These are phyloP conservation scores for Tolypocladium ophioglossoides DNA, from an alignment of 2,329 filamentous ascomycete genomes.

Conservation along the genomic window DNA sequence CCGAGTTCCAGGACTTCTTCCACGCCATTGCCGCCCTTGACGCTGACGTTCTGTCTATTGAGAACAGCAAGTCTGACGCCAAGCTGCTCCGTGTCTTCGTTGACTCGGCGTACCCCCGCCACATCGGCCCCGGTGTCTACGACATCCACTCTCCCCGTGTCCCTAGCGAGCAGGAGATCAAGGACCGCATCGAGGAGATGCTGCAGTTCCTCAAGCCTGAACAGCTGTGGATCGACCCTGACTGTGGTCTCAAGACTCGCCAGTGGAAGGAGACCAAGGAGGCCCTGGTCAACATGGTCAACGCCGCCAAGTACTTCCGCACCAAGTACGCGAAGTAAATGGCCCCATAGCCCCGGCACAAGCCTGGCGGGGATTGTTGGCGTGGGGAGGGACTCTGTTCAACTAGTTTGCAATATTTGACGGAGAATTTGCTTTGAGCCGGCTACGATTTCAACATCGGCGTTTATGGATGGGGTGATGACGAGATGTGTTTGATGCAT, in stretches of 20 bases:
- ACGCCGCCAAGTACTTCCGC: conserved; percentile 94
- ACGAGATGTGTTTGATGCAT: conserved; percentile 22
- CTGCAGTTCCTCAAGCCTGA: conserved; percentile 92
- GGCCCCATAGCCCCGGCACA: neutral
- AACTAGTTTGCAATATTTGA: conserved; percentile 18
- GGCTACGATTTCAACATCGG: conserved; percentile 50
- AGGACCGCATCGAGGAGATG: conserved; percentile 97
- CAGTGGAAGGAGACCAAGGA: conserved; percentile 99
- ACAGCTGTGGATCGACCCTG: conserved; percentile 99
- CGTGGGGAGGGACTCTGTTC: conserved; percentile 13
- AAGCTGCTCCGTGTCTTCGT: conserved; percentile 99
- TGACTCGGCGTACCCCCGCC: conserved; percentile 90
- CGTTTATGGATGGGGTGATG: conserved; percentile 33
- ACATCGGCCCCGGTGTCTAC: conserved; percentile 98
- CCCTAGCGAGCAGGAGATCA: conserved; percentile 95
- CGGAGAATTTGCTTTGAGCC: conserved; percentile 23
- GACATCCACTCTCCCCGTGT: conserved; percentile 99
- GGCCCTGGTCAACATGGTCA: conserved; percentile 91
- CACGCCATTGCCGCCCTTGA: conserved; percentile 97
- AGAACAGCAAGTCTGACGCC: conserved; percentile 99
- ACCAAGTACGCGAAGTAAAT: conserved; percentile 66
- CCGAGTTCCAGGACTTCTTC: conserved; percentile 99
- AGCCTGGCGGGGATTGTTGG: neutral
- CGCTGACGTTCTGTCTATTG: conserved; percentile 95
- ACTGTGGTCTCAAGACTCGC: conserved; percentile 98